Base-by-base conservation (phyloP, 1,284 basidiomycete genomes). In the Heterobasidion parviporum region DNA sequence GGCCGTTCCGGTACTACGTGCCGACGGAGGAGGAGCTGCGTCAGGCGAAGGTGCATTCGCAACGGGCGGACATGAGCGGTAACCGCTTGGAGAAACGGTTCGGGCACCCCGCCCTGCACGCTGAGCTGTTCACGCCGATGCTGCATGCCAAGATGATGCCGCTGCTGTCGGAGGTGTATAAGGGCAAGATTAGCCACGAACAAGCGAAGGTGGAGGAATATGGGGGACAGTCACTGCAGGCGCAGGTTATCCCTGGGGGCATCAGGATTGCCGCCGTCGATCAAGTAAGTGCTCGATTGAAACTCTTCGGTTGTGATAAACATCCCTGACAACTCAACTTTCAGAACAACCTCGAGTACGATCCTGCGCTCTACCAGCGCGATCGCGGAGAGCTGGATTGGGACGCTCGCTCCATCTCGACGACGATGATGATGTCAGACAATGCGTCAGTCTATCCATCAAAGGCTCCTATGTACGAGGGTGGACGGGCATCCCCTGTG, bases 81-180 rank as follows among this genome's bases (percentile, higher is more conserved):
- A 80, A 88, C 65, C 80, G 88, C 38, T 77, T 94, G 12, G 83
- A 83, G 71, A 89, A 83, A 67, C 85, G 92, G 18, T 94, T 94
- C 68, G 92, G 90, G 3, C 92, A 94, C 67, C 91, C 92, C 0
- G 84, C 90, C 6, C 74, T 94, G 46, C 81, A 91, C 62, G 70
- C 80, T 15, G 89, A 92, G 48, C 74, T 94, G 34, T 93, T 90
- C 71, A 92, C 90, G 12, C 92, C 90, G 0, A 91, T 92, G 89
- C 71, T 94, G 44, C 92, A 94, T 65, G 86, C 88, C 60, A 86
- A 85, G 67, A 87, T 91, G 82, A 87, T 91, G 77, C 82, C 80
- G 7, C 72, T 93, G 26, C 74, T 94, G 16, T 69, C 74, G 43
- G 80, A 92, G 60, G 85, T 92, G 34, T 92, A 90, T 68, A 72